Conservation (phyloP, 805 yeast genomes). For the Teunomyces barrocoloradensis region DNA sequence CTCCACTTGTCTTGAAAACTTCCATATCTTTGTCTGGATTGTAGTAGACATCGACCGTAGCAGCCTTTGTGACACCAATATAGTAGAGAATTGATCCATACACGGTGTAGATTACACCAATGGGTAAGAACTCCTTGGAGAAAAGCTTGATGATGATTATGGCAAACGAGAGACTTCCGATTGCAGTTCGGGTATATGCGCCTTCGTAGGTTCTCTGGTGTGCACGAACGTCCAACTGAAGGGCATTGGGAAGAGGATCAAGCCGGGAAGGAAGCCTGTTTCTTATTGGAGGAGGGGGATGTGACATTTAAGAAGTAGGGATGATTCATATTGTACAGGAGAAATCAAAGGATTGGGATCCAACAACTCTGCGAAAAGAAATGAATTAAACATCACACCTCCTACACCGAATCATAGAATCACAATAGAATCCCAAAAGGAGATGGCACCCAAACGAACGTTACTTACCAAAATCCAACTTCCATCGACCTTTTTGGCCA, state of each 20-base stretch:
- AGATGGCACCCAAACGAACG: constrained; percentile 37
- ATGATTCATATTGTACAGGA: not conserved
- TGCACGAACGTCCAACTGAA: constrained; percentile 56
- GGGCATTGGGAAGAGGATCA: constrained; percentile 37
- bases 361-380: not conserved
- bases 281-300: constrained; percentile 7
- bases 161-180: constrained; percentile 66
- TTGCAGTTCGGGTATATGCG: constrained; percentile 71
- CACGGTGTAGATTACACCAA: constrained; percentile 63
- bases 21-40: constrained; percentile 34
- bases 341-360: not conserved
- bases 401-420: not conserved
- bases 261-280: constrained; percentile 31
- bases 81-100: constrained; percentile 50
- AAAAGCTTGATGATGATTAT: constrained; percentile 64
- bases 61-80: constrained; percentile 37
- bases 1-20: constrained; percentile 61
- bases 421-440: not conserved
- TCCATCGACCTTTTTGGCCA: constrained; percentile 27
- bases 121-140: constrained; percentile 58
- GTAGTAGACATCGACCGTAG: constrained; percentile 35
- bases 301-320: not conserved
- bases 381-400: too few species aligned
- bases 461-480: constrained; percentile 32
- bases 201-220: constrained; percentile 85